Evolutionary conservation across 768 basidiomycete genomes (phyloP), one percentile per base, ranked within the genome.

Genomic region (Podaxis sp.): DNA sequence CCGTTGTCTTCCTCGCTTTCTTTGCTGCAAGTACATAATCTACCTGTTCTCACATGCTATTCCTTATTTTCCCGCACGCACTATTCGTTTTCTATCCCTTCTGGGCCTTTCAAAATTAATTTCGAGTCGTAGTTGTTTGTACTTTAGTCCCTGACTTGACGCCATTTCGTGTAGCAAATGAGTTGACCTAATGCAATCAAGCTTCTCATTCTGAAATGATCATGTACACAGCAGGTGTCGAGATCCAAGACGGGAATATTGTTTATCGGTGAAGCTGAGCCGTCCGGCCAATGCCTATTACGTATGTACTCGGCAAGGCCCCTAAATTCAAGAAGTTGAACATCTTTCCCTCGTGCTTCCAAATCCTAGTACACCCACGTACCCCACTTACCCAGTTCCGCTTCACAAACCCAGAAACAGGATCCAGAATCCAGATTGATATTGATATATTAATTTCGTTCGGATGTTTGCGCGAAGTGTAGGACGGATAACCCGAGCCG

Each of bases 81-180:
- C 13, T 59, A 59, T 22, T n/a, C 24, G 11, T n/a, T 61, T 55
- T 43, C 51, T 36, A 60, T 43, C 59, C 49, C 52, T 59, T 49
- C 62, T 55, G 41, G 40, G 19, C 22, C 22, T 56, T 41, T 40
- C 24, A 56, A 41, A 43, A 17, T 41, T 55, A 55, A 56, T 56
- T 4, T 19, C 25, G 4, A 24, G 49, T 50, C 49, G 13, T 27
- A 43, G 15, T 19, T 43, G 49, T 43, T 29, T 27, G 24, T 56
- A 41, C 22, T 43, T 22, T 56, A 56, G 40, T 25, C 25, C 15
- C 27, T 29, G n/a, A 27, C 54, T 41, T 55, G 22, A 50, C 8
- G 17, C 19, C 19, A 19, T 22, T n/a, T 19, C 15, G n/a, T 43
- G 47, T 19, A 24, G 47, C 47, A 22, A 50, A 19, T 50, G 49